Conservation (phyloP, 148 eudicot genomes). For the Silene uniflora region DNA sequence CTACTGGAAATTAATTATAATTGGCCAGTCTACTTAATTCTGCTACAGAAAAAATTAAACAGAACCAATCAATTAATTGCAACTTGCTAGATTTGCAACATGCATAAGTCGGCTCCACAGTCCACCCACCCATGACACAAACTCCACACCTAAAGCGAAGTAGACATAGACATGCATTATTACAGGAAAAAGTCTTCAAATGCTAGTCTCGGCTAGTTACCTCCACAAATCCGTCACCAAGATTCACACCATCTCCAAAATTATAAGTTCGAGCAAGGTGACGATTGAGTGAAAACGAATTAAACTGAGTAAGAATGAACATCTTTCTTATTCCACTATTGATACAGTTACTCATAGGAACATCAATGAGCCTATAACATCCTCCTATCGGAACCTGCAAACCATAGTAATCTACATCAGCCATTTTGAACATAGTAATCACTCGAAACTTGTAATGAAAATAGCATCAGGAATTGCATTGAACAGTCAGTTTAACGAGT, state of each 20-base stretch:
- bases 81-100: too few relatives aligned
- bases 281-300: slow-evolving; percentile 91
- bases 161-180: not conserved
- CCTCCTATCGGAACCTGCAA: slow-evolving; percentile 94
- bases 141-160: not conserved
- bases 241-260: slow-evolving; percentile 83
- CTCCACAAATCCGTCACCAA: slow-evolving; percentile 97
- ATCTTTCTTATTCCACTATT: slow-evolving; percentile 90
- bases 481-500: not conserved
- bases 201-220: slow-evolving; percentile 30
- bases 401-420: slow-evolving; percentile 12
- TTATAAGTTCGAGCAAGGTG: slow-evolving; percentile 74
- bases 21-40: not conserved
- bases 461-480: not conserved
- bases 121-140: not conserved
- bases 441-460: not conserved
- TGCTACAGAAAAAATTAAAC: not conserved
- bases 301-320: slow-evolving; percentile 88
- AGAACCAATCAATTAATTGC: too few relatives aligned
- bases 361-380: slow-evolving; percentile 89
- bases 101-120: too few relatives aligned
- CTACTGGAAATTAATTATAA: too few relatives aligned
- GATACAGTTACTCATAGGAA: slow-evolving; percentile 97
- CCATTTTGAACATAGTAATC: slow-evolving; percentile 2
- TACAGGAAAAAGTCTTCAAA: not conserved